phyloP scores from a whole-genome alignment of 2,329 filamentous ascomycete species.

The Sclerotiophoma versabilis region DNA sequence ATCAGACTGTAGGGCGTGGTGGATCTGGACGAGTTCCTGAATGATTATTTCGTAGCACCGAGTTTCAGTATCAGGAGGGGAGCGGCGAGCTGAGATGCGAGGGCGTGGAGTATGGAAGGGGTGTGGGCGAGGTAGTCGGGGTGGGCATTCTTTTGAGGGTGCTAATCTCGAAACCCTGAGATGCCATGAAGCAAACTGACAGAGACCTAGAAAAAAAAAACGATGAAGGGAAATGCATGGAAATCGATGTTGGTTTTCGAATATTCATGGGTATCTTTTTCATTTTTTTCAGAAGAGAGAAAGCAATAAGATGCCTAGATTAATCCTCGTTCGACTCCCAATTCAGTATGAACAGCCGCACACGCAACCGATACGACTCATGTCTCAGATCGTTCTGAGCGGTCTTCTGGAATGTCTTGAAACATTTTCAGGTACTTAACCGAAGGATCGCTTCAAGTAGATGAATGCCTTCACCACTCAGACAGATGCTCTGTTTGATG shows the following conservation, averaged over 20 bases:
- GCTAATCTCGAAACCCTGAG: background rate
- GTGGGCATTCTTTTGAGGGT: conserved; percentile 24
- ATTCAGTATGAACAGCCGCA: conserved; percentile 3
- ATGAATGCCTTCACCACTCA: background rate
- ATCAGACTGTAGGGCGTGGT: conserved; percentile 42
- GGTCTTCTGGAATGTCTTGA: background rate
- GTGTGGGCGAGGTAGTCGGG: conserved; percentile 49
- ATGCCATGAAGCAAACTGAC: background rate
- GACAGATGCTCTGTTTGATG: background rate
- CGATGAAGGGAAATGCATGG: too few relatives aligned
- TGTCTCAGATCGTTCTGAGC: conserved; percentile 1
- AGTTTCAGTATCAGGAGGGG: conserved; percentile 45
- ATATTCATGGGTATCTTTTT: too few relatives aligned
- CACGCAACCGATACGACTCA: background rate
- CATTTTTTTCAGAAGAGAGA: too few relatives aligned
- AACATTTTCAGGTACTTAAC: background rate
- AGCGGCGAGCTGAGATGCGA: conserved; percentile 42
- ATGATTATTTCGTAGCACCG: conserved; percentile 43
- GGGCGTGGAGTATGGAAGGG: conserved; percentile 45
- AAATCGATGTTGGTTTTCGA: too few relatives aligned
- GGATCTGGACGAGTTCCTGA: conserved; percentile 49
- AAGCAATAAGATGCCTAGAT: too few relatives aligned
- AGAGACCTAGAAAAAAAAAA: too few relatives aligned
- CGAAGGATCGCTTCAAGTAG: background rate
- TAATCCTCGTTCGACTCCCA: background rate